Conservation (phyloP, 352 stramenopile species). For the Phytopythium sindhum region DNA sequence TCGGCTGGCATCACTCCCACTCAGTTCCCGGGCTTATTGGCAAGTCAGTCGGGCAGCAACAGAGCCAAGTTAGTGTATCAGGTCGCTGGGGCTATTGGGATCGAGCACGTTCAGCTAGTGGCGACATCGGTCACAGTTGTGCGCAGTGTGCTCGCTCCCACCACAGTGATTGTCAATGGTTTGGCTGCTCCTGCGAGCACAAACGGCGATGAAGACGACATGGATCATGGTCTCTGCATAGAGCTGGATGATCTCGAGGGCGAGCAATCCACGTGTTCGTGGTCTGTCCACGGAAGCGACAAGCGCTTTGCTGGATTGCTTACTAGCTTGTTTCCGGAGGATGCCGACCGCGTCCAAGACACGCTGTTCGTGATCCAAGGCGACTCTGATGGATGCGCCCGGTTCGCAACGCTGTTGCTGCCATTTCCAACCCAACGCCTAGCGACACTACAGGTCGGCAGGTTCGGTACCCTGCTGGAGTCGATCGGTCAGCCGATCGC, state of each 20-base stretch:
- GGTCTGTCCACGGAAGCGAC: slow-evolving; percentile 19
- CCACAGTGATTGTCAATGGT: slow-evolving; percentile 16
- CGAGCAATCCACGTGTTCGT: slow-evolving; percentile 52
- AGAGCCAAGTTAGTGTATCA: slow-evolving; percentile 18
- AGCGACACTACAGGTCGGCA: slow-evolving; percentile 10
- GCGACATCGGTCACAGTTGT: slow-evolving; percentile 26
- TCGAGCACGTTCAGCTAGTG: slow-evolving; percentile 16
- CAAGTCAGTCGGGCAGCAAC: background rate
- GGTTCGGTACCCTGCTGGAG: slow-evolving; percentile 14
- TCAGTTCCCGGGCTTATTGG: background rate
- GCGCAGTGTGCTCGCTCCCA: slow-evolving; percentile 48
- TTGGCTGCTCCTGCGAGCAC: background rate
- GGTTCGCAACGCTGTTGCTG: slow-evolving; percentile 25
- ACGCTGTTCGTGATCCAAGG: slow-evolving; percentile 47
- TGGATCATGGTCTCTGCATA: background rate
- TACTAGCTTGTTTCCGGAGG: slow-evolving; percentile 21
- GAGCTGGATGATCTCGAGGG: slow-evolving; percentile 62
- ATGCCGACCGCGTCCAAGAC: slow-evolving; percentile 2
- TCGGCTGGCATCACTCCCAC: slow-evolving; percentile 5
- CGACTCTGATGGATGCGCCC: slow-evolving; percentile 48
- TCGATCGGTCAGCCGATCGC: slow-evolving; percentile 29
- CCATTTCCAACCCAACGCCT: background rate
- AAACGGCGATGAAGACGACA: slow-evolving; percentile 5
- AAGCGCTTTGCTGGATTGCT: slow-evolving; percentile 15
- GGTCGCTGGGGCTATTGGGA: slow-evolving; percentile 36